phyloP scores from a whole-genome alignment of 371 early-diverging fungal species.

The Apophysomyces elegans region DNA sequence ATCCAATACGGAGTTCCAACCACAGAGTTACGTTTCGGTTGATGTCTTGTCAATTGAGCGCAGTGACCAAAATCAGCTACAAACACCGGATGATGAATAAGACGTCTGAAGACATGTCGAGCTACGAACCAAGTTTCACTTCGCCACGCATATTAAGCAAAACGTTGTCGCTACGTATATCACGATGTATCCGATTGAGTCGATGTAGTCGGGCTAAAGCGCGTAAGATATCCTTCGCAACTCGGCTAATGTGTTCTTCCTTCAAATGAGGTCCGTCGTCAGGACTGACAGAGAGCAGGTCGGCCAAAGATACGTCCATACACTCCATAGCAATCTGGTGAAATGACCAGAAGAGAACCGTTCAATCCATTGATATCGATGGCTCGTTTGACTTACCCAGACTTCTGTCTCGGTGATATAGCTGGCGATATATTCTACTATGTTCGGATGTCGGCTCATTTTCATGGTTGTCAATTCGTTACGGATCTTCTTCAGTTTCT shows the following conservation, averaged over 20 bases:
- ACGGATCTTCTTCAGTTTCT: conserved; percentile 69
- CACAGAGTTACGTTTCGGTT: conserved; percentile 70
- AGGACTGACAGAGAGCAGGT: conserved; percentile 67
- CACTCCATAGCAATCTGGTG: conserved; percentile 76
- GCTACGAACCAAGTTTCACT: conserved; percentile 66
- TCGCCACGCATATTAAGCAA: conserved; percentile 72
- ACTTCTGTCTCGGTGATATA: conserved; percentile 63
- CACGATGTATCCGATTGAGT: conserved; percentile 92
- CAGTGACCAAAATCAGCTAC: conserved; percentile 79
- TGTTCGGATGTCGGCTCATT: conserved; percentile 69
- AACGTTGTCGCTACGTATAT: conserved; percentile 88
- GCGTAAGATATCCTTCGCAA: conserved; percentile 79
- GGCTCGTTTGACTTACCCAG: conserved; percentile 38
- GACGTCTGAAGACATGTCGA: conserved; percentile 54
- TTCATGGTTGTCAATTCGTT: conserved; percentile 77
- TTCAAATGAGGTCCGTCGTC: conserved; percentile 37
- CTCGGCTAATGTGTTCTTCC: conserved; percentile 67
- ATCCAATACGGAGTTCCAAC: conserved; percentile 94
- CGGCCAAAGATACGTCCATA: conserved; percentile 82
- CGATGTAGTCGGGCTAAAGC: conserved; percentile 93
- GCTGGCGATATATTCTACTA: conserved; percentile 74
- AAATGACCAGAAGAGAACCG: background rate
- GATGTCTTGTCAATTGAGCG: conserved; percentile 62
- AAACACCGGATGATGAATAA: conserved; percentile 2
- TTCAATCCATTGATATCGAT: no score